phyloP scores from a whole-genome alignment of 805 yeast genomes.

The Peterozyma xylosa region DNA sequence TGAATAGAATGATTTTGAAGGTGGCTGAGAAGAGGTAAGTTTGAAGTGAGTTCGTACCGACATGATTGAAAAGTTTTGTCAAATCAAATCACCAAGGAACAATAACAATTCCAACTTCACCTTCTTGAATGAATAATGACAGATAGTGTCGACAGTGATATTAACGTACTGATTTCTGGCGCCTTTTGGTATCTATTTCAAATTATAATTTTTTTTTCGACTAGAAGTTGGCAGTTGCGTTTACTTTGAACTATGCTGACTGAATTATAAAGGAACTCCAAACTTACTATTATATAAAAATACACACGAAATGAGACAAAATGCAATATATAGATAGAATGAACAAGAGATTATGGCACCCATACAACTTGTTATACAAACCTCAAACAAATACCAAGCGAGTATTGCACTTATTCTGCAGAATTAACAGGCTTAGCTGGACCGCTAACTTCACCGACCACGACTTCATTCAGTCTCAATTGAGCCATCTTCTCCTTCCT shows the following conservation, averaged over 20 bases:
- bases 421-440: not conserved
- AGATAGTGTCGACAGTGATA: too few relatives aligned
- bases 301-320: not conserved
- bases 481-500: slow-evolving; percentile 41
- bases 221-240: too few relatives aligned
- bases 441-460: slow-evolving; percentile 39
- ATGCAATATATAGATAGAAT: not conserved
- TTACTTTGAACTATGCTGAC: not conserved
- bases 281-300: not conserved
- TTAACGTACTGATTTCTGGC: too few relatives aligned
- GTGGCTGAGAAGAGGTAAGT: too few relatives aligned
- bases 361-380: not conserved
- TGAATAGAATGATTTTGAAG: too few relatives aligned
- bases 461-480: slow-evolving; percentile 62
- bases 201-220: too few relatives aligned
- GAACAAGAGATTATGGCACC: not conserved
- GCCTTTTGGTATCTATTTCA: too few relatives aligned
- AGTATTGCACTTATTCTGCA: not conserved
- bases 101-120: too few relatives aligned
- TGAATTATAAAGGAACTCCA: not conserved
- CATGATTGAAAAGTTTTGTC: too few relatives aligned
- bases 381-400: not conserved
- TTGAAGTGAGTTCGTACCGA: too few relatives aligned
- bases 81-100: too few relatives aligned
- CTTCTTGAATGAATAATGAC: too few relatives aligned